phyloP scores from a whole-genome alignment of 345 rosid species.

The Hibiscus trionum region DNA sequence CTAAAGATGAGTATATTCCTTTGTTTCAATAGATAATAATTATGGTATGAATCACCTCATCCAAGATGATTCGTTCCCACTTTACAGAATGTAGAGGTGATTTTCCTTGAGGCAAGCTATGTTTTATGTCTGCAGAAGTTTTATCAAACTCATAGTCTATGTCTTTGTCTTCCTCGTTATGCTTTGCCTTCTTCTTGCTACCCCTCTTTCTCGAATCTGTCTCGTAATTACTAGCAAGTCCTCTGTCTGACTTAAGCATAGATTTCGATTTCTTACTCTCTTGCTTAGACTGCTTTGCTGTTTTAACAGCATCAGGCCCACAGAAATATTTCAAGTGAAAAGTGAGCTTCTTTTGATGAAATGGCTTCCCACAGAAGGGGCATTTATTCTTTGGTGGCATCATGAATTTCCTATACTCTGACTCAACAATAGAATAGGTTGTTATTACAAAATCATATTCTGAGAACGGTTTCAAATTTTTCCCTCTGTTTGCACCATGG shows the following conservation, averaged over 20 bases:
- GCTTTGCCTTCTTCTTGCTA: conserved; percentile 21
- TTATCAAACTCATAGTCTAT: conserved; percentile 4
- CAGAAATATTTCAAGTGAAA: conserved; percentile 63
- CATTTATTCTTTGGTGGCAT: conserved; percentile 70
- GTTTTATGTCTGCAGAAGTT: conserved; percentile 7
- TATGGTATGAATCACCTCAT: conserved; percentile 49
- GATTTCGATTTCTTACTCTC: conserved; percentile 44
- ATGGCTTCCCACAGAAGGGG: conserved; percentile 52
- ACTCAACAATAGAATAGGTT: conserved; percentile 75
- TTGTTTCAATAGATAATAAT: background rate
- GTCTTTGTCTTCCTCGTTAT: conserved; percentile 16
- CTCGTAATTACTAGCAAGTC: conserved; percentile 14
- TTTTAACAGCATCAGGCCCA: conserved; percentile 70
- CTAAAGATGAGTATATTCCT: background rate
- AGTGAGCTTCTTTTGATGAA: conserved; percentile 36
- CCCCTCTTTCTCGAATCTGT: conserved; percentile 18
- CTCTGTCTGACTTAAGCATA: conserved; percentile 1
- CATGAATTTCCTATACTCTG: conserved; percentile 59
- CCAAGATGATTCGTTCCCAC: conserved; percentile 86
- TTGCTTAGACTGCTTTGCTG: conserved; percentile 80
- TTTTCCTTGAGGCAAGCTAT: conserved; percentile 25
- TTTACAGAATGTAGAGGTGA: conserved; percentile 69
- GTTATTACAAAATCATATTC: conserved; percentile 83
- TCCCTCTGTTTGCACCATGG: conserved; percentile 75
- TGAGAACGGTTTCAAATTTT: conserved; percentile 36